Base-by-base conservation (phyloP, 2,329 filamentous ascomycete genomes). In the Leptodontidium sp. region DNA sequence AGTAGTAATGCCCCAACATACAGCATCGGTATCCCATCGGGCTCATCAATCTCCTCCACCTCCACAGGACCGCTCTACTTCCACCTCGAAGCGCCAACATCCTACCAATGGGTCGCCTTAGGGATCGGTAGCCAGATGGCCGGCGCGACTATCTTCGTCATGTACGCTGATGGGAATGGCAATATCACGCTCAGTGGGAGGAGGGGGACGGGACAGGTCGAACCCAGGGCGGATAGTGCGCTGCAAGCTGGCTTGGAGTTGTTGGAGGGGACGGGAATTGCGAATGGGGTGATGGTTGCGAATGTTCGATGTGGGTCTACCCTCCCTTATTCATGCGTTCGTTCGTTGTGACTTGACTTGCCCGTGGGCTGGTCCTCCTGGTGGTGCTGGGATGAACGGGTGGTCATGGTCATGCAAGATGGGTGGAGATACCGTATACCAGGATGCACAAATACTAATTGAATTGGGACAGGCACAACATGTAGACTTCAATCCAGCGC, bases 81-180 rank as follows among this genome's bases (percentile, higher is more conserved):
- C 75, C 86, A 87, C 67, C 80, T 90, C 64, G 82, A 81, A 45
- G 86, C 85, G 2, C 86, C 87, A 0, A 83, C 81, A 24, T 80
- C 76, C 4, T 84, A 86, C 73, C 77, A 83, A 80, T 90, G 85
- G 84, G 82, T 87, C n/a, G 85, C 81, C 2, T 77, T 90, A 2
- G 88, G 87, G 2, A 86, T 88, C 74, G 88, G 88, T 35, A 79
- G 71, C 1, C 72, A 78, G 49, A 90, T 90, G 88, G 71, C 79
- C 8, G 84, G 84, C 40, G 78, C 87, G 5, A 87, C 86, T 73
- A 89, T 90, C 65, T 88, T 90, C 75, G 78, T 89, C 35, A 82
- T 88, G 40, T 90, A 90, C 75, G 81, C 85, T 4, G 82, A 84
- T 49, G 80, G 82, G 29, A 79, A 76, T 47, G 84, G 85, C 9